Base-by-base conservation (phyloP, 192 early-diverging fungal species). In the Backusella luteola region DNA sequence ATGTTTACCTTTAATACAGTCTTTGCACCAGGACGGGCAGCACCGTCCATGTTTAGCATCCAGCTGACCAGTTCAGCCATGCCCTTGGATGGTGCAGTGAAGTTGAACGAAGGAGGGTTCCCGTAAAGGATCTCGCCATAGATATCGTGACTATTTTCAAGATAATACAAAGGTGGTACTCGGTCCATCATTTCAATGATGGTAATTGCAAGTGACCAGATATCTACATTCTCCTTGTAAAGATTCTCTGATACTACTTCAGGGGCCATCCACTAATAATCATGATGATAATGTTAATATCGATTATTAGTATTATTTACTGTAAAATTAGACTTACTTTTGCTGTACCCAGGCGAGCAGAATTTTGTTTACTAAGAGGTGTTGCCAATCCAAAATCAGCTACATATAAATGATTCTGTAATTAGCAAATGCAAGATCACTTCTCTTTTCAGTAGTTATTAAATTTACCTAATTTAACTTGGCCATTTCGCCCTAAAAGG, bases 201-300 rank as follows among this genome's bases (percentile, higher is more conserved):
- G 3, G 79, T 80, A 69, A 86, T 85, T 11, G 75, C 85, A 38
- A 85, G 63, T 34, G 85, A 86, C 85, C 85, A 86, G 14, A 86
- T 74, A 78, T 86, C 85, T 9, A 85, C 81, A 72, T 85, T 86
- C 35, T 85, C 81, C 26, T 82, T 82, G 67, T 86, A 86, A 36
- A 73, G 35, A 32, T 70, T 73, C 21, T 82, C 79, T 34, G 46
- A 63, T 32, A 86, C 77, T n/a, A 86, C 81, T 74, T 86, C 85
- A 17, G 85, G 85, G 2, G 85, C 84, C 85, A 86, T 86, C 80
- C 80, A 81, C 73, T 78, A 67, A 59, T 19, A 46, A 73, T 26
- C 42, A 44, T 44, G 38, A 5, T 39, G 38, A 12, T 39, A 3
- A 39, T 11, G 38, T 39, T 39, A 39, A 39, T 44, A 19, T 44